Evolutionary conservation across 1,284 basidiomycete genomes (phyloP), one percentile per base, ranked within the genome.

Genomic region (Trichosporon faecale): DNA sequence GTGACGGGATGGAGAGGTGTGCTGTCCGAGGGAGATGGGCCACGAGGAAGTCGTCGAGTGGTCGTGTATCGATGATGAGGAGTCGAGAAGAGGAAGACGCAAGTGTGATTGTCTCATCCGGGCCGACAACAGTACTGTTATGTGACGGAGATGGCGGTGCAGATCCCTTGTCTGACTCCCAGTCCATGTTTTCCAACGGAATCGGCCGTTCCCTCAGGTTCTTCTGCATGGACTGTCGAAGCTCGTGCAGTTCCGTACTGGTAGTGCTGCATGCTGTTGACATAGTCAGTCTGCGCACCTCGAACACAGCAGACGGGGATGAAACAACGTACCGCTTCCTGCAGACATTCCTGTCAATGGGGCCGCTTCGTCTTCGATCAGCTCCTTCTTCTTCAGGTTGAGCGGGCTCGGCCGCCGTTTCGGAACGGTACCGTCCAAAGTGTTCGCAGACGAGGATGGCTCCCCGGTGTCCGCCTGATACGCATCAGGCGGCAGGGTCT

Each of bases 1-100:
- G 88, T 27, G 91, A 90, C 0, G 93, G 92, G 68, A 95, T 91
- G 46, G 91, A 90, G 68, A 95, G 86, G 82, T 93, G 93, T 72
- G 92, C 88, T 77, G 90, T 90, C 74, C 88, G 84, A 60, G 85
- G 81, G 64, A 95, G 82, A 80, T 89, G 91, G 66, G 85, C 86
- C 1, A 87, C 83, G 37, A 89, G 84, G 81, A 89, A 92, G 16
- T 88, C 85, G 4, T 87, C 86, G 21, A 89, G 86, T 1, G 91
- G 88, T 1, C 93, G 88, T 37, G 91, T 91, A 83, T 95, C 93
- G 78, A 95, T 87, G 70, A 94, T 82, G 29, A 94, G 84, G 14
- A 65, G 25, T 33, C 73, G 69, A 5, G 63, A 60, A 11, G 66
- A 72, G 7, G 74, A 33, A 4, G 27, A 29, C 9, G 57, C 57